These are phyloP conservation scores for Penicillium crustosum DNA, from an alignment of 2,329 filamentous ascomycete genomes.

Conservation along the genomic window DNA sequence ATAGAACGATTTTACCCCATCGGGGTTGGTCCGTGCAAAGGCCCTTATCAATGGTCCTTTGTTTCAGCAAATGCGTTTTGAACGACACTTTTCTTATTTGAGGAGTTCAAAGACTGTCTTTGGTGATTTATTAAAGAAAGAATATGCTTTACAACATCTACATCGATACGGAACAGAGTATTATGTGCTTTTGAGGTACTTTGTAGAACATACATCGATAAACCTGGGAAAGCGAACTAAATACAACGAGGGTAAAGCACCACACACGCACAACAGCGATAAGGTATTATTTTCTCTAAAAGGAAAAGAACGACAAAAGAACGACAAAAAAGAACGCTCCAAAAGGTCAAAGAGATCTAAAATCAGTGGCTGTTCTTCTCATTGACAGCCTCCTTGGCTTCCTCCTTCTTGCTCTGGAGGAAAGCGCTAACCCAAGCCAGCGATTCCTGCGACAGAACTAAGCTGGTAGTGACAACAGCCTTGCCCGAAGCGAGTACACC, in stretches of 20 bases:
- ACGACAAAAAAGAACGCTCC: constrained; percentile 4
- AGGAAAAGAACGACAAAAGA: constrained; percentile 2
- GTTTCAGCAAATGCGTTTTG: background rate
- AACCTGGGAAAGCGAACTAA: constrained; percentile 2
- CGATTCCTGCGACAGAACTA: constrained; percentile 66
- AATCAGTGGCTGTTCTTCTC: constrained; percentile 45
- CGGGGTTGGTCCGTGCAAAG: constrained; percentile 22
- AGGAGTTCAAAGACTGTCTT: background rate
- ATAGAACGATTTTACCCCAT: constrained; percentile 21
- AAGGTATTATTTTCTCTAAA: constrained; percentile 29
- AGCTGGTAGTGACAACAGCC: constrained; percentile 66
- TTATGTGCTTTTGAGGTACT: background rate
- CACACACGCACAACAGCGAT: background rate
- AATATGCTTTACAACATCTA: background rate
- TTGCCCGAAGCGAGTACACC: constrained; percentile 67
- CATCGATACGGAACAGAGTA: too few relatives aligned
- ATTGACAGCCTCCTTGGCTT: constrained; percentile 56
- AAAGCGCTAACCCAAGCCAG: constrained; percentile 61
- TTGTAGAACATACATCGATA: background rate
- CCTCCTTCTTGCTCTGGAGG: constrained; percentile 62
- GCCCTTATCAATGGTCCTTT: constrained; percentile 15
- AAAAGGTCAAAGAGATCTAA: constrained; percentile 7
- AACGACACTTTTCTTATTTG: background rate
- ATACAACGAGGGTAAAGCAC: background rate
- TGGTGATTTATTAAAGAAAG: background rate